A percentile compares a stretch with the other conserved stretches of the same genome.
phyloP scores from a whole-genome alignment of 2,329 filamentous ascomycete genomes.

The Xylariaceae sp. region DNA sequence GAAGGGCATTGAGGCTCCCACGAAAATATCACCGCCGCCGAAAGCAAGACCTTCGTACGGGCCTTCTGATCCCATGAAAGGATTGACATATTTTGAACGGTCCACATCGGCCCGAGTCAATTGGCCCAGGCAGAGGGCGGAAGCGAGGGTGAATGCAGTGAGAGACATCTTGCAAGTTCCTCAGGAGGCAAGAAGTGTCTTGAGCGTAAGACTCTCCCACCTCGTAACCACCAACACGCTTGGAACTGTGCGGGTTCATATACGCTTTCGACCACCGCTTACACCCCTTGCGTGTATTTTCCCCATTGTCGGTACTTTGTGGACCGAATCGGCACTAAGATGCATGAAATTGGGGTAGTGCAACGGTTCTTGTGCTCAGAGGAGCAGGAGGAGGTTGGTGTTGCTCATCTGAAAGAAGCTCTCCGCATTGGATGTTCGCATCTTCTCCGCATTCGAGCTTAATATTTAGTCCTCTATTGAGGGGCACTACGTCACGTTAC shows the following conservation, averaged over 20 bases:
- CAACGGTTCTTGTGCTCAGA: no score
- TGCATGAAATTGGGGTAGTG: neutral
- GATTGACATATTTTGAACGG: slow-evolving; percentile 41
- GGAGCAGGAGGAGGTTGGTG: neutral
- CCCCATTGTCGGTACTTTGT: neutral
- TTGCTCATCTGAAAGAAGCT: no score
- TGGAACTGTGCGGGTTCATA: no score
- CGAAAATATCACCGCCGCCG: slow-evolving; percentile 42
- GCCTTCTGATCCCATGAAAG: slow-evolving; percentile 39
- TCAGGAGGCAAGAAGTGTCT: neutral
- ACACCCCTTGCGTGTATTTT: no score
- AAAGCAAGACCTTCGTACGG: slow-evolving; percentile 12
- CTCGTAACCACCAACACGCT: no score
- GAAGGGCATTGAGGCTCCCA: slow-evolving; percentile 40
- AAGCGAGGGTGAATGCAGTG: neutral
- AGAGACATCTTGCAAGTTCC: neutral
- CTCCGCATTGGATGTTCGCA: neutral
- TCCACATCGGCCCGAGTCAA: slow-evolving; percentile 6
- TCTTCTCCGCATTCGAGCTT: no score
- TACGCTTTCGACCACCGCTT: no score
- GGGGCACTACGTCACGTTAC: no score
- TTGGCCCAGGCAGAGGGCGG: neutral
- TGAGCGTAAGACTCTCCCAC: no score
- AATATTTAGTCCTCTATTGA: no score
- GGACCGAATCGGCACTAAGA: neutral